Percentiles rank a stretch among this genome's conserved stretches.
phyloP scores from a whole-genome alignment of 2,329 filamentous ascomycete species.

The Hymenoscyphus fructigenus region DNA sequence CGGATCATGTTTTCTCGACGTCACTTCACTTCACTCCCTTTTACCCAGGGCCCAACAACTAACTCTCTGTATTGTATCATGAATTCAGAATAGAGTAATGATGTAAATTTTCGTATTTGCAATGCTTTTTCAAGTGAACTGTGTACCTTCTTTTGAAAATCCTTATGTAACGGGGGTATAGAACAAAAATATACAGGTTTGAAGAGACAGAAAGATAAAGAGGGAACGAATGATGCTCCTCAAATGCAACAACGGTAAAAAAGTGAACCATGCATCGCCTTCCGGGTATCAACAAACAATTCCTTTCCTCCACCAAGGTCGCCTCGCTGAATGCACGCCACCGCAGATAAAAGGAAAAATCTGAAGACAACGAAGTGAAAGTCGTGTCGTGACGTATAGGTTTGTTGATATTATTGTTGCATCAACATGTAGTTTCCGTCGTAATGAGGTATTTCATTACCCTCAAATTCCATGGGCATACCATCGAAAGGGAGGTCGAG shows the following conservation, averaged over 20 bases:
- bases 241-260: not conserved
- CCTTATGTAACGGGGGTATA: conserved; percentile 1
- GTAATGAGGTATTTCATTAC: conserved; percentile 18
- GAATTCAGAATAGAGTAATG: not conserved
- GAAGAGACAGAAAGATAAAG: not conserved
- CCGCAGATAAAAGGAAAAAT: not conserved
- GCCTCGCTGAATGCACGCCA: not conserved
- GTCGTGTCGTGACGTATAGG: not conserved
- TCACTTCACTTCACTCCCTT: not conserved
- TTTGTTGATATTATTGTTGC: conserved; percentile 24
- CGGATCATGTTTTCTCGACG: not conserved
- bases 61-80: no score
- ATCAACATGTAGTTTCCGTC: conserved; percentile 32
- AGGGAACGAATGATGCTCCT: not conserved
- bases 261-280: not conserved
- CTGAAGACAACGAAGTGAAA: conserved; percentile 9
- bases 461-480: conserved; percentile 30
- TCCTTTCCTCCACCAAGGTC: not conserved
- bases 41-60: no score
- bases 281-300: conserved; percentile 8
- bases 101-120: not conserved
- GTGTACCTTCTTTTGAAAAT: not conserved
- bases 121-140: not conserved
- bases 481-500: conserved; percentile 36
- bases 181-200: not conserved